Percentiles rank a stretch among this genome's conserved stretches.
Conservation (phyloP, 2,329 filamentous ascomycete species). For the Trichoderma cornu-damae region DNA sequence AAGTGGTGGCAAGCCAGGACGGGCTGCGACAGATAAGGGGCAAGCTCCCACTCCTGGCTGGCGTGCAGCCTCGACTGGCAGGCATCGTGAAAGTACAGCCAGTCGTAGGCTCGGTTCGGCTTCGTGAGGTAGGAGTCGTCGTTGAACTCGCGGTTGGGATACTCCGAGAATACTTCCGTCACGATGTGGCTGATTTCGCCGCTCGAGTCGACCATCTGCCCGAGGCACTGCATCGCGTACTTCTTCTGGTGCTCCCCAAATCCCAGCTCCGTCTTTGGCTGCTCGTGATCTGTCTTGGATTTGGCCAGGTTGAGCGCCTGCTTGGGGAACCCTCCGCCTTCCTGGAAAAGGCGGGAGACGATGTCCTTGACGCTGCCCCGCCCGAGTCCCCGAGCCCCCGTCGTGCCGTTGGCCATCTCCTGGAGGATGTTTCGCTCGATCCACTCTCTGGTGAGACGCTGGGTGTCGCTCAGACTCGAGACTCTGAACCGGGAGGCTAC, state of each 20-base stretch:
- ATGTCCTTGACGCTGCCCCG: constrained; percentile 70
- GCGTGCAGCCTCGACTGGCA: constrained; percentile 73
- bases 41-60: constrained; percentile 90
- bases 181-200: constrained; percentile 75
- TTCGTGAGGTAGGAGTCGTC: constrained; percentile 90
- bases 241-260: constrained; percentile 70
- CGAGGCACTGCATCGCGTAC: constrained; percentile 63
- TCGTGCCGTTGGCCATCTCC: constrained; percentile 64
- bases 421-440: constrained; percentile 66
- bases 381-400: constrained; percentile 65
- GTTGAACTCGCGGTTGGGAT: constrained; percentile 83
- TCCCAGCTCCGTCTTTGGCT: constrained; percentile 57
- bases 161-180: constrained; percentile 78
- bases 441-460: constrained; percentile 66
- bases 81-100: constrained; percentile 88
- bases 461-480: constrained; percentile 36
- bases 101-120: constrained; percentile 82
- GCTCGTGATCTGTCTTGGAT: constrained; percentile 46
- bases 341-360: constrained; percentile 70
- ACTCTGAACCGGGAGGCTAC: constrained; percentile 66
- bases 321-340: constrained; percentile 72
- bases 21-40: constrained; percentile 79
- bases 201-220: constrained; percentile 72
- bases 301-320: constrained; percentile 39
- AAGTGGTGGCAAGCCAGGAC: constrained; percentile 86